These are phyloP conservation scores for Ophiocordyceps sinensis DNA, from an alignment of 2,329 filamentous ascomycete genomes.

Conservation along the genomic window DNA sequence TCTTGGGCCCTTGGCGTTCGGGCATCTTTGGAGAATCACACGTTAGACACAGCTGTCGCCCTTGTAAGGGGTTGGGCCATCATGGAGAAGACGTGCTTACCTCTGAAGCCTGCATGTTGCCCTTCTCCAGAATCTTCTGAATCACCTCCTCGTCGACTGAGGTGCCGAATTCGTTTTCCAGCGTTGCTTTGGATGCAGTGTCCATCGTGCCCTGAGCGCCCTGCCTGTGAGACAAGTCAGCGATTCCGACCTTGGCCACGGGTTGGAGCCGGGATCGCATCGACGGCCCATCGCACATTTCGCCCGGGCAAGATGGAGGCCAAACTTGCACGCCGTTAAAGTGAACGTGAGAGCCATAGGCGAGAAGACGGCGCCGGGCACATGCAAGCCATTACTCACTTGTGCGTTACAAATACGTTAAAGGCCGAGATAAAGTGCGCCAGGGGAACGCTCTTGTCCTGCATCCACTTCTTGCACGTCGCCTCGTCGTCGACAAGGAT, in stretches of 20 bases:
- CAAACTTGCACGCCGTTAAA: not conserved
- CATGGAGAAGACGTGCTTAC: constrained; percentile 18
- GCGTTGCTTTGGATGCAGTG: constrained; percentile 53
- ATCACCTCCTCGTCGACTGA: constrained; percentile 67
- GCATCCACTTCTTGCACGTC: constrained; percentile 66
- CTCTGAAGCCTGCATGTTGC: constrained; percentile 48
- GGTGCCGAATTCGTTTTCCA: constrained; percentile 83
- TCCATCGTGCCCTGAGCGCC: constrained; percentile 72
- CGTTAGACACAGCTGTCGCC: too few relatives aligned
- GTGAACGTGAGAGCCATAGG: not conserved
- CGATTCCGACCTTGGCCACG: too few relatives aligned
- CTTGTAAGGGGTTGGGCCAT: too few relatives aligned
- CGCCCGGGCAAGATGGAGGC: too few relatives aligned
- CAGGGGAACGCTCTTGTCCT: constrained; percentile 63
- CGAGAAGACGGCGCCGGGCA: not conserved
- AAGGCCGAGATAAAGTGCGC: constrained; percentile 76
- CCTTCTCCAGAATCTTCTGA: constrained; percentile 65
- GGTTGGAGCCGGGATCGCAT: too few relatives aligned
- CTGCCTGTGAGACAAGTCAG: constrained; percentile 40
- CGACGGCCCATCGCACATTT: too few relatives aligned
- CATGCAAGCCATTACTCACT: constrained; percentile 41
- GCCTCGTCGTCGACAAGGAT: constrained; percentile 45
- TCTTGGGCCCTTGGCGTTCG: constrained; percentile 36
- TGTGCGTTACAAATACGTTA: constrained; percentile 81
- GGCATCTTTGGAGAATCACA: constrained; percentile 24